A percentile compares a stretch with the other conserved stretches of the same genome.
These are phyloP conservation scores for Xylaria castorea DNA, from an alignment of 495 filamentous ascomycete species.

Conservation along the genomic window DNA sequence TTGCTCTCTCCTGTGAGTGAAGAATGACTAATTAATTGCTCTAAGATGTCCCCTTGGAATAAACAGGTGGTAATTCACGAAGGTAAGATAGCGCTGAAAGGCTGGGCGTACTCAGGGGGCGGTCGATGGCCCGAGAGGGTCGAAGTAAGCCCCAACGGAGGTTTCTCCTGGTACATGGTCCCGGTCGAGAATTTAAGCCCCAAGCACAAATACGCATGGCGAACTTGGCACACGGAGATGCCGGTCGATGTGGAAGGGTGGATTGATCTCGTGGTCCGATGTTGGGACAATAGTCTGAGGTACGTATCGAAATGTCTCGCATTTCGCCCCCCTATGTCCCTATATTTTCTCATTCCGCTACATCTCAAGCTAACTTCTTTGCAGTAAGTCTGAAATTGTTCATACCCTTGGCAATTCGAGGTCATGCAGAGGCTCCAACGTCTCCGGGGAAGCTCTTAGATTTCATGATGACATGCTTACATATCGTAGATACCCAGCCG, in stretches of 20 bases:
- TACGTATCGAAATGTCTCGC: conserved; percentile 26
- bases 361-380: neutral
- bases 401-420: neutral
- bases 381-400: conserved; percentile 6
- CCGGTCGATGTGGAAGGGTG: conserved; percentile 66
- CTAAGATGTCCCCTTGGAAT: conserved; percentile 55
- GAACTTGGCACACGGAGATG: conserved; percentile 59
- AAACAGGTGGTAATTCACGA: conserved; percentile 62
- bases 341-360: neutral
- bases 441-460: too few species aligned
- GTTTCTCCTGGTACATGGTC: conserved; percentile 64
- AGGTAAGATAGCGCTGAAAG: conserved; percentile 57
- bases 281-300: conserved; percentile 64
- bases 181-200: conserved; percentile 56
- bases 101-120: conserved; percentile 68
- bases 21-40: neutral
- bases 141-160: conserved; percentile 64
- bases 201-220: conserved; percentile 64
- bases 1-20: neutral
- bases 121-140: conserved; percentile 65
- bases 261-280: conserved; percentile 62
- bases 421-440: neutral
- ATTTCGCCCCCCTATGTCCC: neutral
- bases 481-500: conserved; percentile 45
- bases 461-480: conserved; percentile 10